Base-by-base conservation (phyloP, 2,329 filamentous ascomycete genomes). In the Xylaria polymorpha region DNA sequence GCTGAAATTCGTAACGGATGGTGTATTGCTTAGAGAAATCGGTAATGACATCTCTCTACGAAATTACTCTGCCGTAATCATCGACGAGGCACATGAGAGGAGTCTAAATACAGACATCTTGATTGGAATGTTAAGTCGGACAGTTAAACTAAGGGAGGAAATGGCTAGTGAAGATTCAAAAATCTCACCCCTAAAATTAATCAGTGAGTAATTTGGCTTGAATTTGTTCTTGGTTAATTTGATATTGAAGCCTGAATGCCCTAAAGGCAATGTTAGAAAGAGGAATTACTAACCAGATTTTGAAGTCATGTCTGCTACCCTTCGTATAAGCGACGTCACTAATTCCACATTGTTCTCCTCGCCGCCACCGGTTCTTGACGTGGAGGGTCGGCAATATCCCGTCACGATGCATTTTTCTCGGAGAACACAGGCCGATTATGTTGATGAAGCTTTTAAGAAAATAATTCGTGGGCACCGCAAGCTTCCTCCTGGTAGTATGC, bases 1-100 rank as follows among this genome's bases (percentile, higher is more conserved):
- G 6, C 89, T 99, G 79, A 99, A 99, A 79, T 99, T 98, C 82
- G 98, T 99, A 94, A 99, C 96, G 0, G 96, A 99, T 80, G 96
- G 96, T 86, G 94, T 99, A 35, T 84, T 99, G 68, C 86, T 99
- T 10, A 91, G 96, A 66, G 96, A 99, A 80, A 91, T 98, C 63
- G 91, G 93, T 0, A 91, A 96, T 72, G 96, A 99, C 78, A 94
- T 98, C 76, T 87, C 93, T 0, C 82, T 99, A 53, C 89, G 87
- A 59, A 97, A 97, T 75, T 99, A 99, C 80, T 98, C 95, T 0
- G 92, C 92, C 15, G 92, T 99, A 61, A 88, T 99, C 58, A 95
- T 99, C 69, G 96, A 99, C 76, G 96, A 99, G 81, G 96, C 96
- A 1, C 96, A 99, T 83, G 96, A 99, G 80, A 89, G 97, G 75